Evolutionary conservation across 768 basidiomycete genomes (phyloP).

Genomic region (Naganishia kalamii): DNA sequence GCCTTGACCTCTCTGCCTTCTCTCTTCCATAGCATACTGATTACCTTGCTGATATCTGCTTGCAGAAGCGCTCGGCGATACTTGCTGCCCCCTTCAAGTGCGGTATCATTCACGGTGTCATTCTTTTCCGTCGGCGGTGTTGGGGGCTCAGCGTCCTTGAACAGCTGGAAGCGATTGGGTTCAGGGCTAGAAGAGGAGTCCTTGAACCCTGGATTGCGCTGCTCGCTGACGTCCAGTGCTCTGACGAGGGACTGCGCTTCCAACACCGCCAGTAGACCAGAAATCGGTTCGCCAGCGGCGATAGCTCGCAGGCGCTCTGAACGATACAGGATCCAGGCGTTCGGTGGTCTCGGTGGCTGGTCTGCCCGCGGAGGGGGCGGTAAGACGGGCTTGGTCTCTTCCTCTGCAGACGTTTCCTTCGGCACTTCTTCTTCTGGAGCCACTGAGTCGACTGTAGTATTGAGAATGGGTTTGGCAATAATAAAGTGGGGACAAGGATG

Average conservation of each 20-base stretch:
- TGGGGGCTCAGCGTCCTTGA: slow-evolving; percentile 13
- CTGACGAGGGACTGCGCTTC: background rate
- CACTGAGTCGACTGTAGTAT: background rate
- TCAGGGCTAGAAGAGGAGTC: slow-evolving; percentile 13
- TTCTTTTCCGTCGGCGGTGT: background rate
- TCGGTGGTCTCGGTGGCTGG: slow-evolving; percentile 55
- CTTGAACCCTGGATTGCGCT: slow-evolving; percentile 17
- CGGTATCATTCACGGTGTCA: background rate
- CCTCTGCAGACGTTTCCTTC: background rate
- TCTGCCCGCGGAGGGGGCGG: background rate
- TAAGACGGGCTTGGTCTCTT: background rate
- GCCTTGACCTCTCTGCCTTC: slow-evolving; percentile 53
- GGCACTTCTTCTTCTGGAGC: background rate
- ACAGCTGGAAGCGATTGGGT: slow-evolving; percentile 5
- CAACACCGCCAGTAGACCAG: slow-evolving; percentile 23
- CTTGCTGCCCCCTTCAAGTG: background rate
- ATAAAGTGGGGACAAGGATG: no score
- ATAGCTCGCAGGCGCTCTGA: slow-evolving; percentile 55
- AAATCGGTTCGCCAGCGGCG: slow-evolving; percentile 29
- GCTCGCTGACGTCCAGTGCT: slow-evolving; percentile 17
- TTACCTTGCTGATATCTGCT: slow-evolving; percentile 60
- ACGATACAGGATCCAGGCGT: slow-evolving; percentile 78
- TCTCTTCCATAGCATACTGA: slow-evolving; percentile 61
- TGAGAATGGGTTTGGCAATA: no score
- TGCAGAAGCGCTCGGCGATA: slow-evolving; percentile 48